Evolutionary conservation across 345 rosid species (phyloP).

Genomic region (Luvunga scandens): DNA sequence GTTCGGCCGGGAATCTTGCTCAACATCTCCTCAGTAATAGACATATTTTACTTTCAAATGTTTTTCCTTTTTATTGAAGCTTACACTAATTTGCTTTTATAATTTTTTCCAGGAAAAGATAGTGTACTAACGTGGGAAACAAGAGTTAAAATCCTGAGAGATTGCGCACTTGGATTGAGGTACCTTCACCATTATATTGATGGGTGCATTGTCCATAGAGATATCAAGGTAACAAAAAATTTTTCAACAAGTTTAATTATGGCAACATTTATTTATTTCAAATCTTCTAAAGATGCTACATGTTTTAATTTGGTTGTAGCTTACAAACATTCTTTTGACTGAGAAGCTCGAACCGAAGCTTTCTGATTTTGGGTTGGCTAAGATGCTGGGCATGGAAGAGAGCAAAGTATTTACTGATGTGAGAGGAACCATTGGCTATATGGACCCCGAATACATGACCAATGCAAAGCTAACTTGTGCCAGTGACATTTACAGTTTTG

Average conservation of each 20-base stretch:
- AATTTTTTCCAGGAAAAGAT: slow-evolving; percentile 42
- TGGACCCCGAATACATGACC: slow-evolving; percentile 77
- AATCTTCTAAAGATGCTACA: background rate
- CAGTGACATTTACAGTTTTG: slow-evolving; percentile 68
- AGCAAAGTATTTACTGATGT: slow-evolving; percentile 72
- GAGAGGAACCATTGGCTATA: slow-evolving; percentile 73
- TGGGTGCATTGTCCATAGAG: slow-evolving; percentile 75
- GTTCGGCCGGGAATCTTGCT: slow-evolving; percentile 55
- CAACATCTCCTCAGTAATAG: slow-evolving; percentile 50
- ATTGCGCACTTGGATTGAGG: slow-evolving; percentile 50
- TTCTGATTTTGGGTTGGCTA: slow-evolving; percentile 66
- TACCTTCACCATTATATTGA: slow-evolving; percentile 58
- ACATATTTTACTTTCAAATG: too few species aligned
- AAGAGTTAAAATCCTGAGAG: slow-evolving; percentile 58
- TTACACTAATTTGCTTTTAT: background rate
- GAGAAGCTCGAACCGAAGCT: slow-evolving; percentile 57
- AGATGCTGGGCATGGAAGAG: slow-evolving; percentile 66
- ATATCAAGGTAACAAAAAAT: slow-evolving; percentile 45
- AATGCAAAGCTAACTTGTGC: slow-evolving; percentile 63
- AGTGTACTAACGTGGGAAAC: slow-evolving; percentile 44
- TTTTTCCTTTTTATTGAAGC: background rate
- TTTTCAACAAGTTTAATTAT: too few species aligned
- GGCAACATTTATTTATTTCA: too few species aligned
- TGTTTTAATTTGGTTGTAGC: slow-evolving; percentile 28
- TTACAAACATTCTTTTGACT: slow-evolving; percentile 68